Evolutionary conservation across 139 green algal genomes (phyloP), one percentile per base, ranked within the genome.

Genomic region (Picochlorum sp.): DNA sequence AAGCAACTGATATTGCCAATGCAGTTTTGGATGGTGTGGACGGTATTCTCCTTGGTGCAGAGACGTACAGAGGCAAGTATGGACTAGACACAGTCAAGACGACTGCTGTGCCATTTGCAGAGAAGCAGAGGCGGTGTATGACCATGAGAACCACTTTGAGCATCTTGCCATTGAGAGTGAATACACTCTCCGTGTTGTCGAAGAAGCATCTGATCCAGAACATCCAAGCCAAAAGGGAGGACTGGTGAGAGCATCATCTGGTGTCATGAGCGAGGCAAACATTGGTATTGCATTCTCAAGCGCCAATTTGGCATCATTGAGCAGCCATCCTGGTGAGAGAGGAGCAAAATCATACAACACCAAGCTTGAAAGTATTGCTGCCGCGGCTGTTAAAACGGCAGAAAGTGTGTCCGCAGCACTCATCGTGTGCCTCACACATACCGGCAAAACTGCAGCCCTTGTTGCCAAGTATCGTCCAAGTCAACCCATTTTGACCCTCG

Each of bases 1-100:
- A 96, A 75, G 89, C 89, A 5, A 96, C 90, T 5, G 84, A 95
- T 67, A 82, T 94, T 41, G 86, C 88, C 30, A 95, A 95, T 45
- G 88, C 87, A 11, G 88, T 96, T 57, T 51, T 96, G 67, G 90
- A 96, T 63, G 90, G 90, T 5, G 83, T 85, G 32, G 90, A 96
- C 45, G 88, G 82, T 71, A 91, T 95, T 75, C 63, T 95, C 74
- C 77, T 96, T 66, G 89, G 89, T 11, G 88, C 88, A 13, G 84
- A 90, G 71, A 91, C 86, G 0, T 80, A 88, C 61, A 66, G 86
- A 18, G 86, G 86, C 6, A 71, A 76, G 50, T 89, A 91, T 67
- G 80, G 86, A 1, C 66, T 91, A 30, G 78, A 89, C 49, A 84
- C 82, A 0, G 81, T 96, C 37, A 60, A 76, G 26, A 94, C 85